Evolutionary conservation across 2,329 filamentous ascomycete species (phyloP), one percentile per base, ranked within the genome.

Genomic region (Tolypocladium ovalisporum): DNA sequence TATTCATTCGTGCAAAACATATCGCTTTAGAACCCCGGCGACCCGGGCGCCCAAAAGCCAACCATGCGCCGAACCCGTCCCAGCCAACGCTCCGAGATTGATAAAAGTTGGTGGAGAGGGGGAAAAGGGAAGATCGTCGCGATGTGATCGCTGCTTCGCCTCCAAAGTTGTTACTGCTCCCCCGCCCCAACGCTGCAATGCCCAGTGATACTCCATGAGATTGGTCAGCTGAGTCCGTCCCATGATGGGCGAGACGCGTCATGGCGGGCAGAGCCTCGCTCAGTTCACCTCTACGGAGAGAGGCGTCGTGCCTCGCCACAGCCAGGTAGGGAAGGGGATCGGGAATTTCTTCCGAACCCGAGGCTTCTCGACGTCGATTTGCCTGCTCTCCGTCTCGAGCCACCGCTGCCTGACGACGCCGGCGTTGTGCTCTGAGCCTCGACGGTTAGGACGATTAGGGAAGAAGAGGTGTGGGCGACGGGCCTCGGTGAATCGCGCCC

Each of bases 401-500:
- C 63, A 65, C 17, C 54, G 57, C 53, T 58, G 55, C 52, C 47
- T 59, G 49, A 65, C 57, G n/a, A 54, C 44, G 35, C 63, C 62
- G 4, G 62, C 56, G 10, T 42, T 22, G 56, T 62, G 59, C 6
- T 40, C 13, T 22, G 61, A 63, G 42, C 62, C 60, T 15, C 63
- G 60, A 42, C 63, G 60, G 54, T 65, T 65, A 12, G 63, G 63
- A 19, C 62, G 57, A 51, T 62, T 62, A 37, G 63, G 63, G 40
- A 62, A 61, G 56, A 63, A 63, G 32, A 64, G 59, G 27, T 63
- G 61, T 12, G 60, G 59, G 9, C 61, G 59, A 54, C 40, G 44
- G 35, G 56, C 51, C 56, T 65, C 63, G 39, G 62, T 62, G 59
- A 65, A 65, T n/a, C 63, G 57, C n/a, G 63, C 62, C 63, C 63